Base-by-base conservation (phyloP, 2,329 filamentous ascomycete genomes). In the Pseudocercospora crystallina region DNA sequence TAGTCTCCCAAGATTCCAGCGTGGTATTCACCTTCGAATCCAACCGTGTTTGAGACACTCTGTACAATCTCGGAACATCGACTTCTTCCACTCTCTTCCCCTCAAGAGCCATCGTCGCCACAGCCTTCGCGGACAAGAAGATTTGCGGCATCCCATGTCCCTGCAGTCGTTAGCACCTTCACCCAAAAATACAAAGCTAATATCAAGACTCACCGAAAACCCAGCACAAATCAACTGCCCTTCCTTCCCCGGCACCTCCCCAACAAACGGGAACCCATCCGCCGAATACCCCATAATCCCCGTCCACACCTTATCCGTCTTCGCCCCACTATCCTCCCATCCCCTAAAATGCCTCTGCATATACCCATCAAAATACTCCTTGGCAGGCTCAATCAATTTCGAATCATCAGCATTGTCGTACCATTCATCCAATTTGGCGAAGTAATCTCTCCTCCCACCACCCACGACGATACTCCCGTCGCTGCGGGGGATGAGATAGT, bases 271-370 rank as follows among this genome's bases (percentile, higher is more conserved):
- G 30, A 56, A 54, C 4, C 57, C 56, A 39, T 64, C 59, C 2
- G 43, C 33, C 10, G 56, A 62, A 17, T 53, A 56, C 0, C 59
- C 62, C 66, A 64, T 56, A 62, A 65, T 74, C n/a, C 71, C 74
- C 5, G 70, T 75, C 76, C 75, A 78, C 1, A 74, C 54, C 2
- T 66, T 55, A 4, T 72, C 74, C 4, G 63, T 58, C 5, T 51
- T 48, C 10, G 58, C 58, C 29, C 53, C 58, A 38, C 51, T 57
- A n/a, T 71, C 56, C 41, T 79, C 74, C 78, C 77, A 81, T 0
- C 77, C 78, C 1, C 53, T 61, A 47, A 79, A 80, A 41, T 70
- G 69, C 5, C 69, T 62, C 52, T 76, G 73, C 72, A 80, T 80
- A 47, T 77, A 78, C 0, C 67, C 67, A 15, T 75, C 67, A 53